These are phyloP conservation scores for Solanum bukasovii DNA, from an alignment of 257 asterid species.

Conservation along the genomic window DNA sequence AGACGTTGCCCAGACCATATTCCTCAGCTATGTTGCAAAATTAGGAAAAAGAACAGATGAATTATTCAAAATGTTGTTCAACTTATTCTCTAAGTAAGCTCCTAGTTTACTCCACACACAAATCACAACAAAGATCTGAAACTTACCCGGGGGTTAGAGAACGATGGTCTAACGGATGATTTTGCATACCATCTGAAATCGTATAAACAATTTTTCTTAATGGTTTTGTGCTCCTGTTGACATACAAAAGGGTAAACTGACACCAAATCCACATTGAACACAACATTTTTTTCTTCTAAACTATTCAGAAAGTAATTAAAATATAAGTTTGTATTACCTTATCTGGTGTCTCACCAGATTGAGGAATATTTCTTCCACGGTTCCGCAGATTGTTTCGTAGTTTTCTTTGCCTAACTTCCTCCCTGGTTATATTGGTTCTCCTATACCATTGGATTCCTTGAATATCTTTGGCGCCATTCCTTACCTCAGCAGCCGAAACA, in stretches of 20 bases:
- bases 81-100: background rate
- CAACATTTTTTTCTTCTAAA: background rate
- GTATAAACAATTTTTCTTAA: constrained; percentile 30
- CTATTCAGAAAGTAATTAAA: background rate
- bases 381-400: constrained; percentile 49
- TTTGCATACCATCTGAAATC: constrained; percentile 70
- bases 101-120: background rate
- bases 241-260: background rate
- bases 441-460: constrained; percentile 64
- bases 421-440: constrained; percentile 21
- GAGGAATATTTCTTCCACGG: constrained; percentile 62
- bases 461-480: constrained; percentile 65
- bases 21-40: constrained; percentile 56
- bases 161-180: constrained; percentile 60
- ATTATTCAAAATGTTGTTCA: background rate
- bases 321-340: constrained; percentile 27
- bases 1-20: constrained; percentile 73
- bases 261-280: background rate
- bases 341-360: constrained; percentile 49
- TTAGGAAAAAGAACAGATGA: background rate
- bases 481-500: constrained; percentile 81
- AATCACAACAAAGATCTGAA: background rate
- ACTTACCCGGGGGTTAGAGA: constrained; percentile 69
- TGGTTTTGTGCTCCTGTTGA: constrained; percentile 55
- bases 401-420: constrained; percentile 60